A percentile compares a stretch with the other conserved stretches of the same genome.
Conservation (phyloP, 768 basidiomycete species). For the Boletus insuetus region DNA sequence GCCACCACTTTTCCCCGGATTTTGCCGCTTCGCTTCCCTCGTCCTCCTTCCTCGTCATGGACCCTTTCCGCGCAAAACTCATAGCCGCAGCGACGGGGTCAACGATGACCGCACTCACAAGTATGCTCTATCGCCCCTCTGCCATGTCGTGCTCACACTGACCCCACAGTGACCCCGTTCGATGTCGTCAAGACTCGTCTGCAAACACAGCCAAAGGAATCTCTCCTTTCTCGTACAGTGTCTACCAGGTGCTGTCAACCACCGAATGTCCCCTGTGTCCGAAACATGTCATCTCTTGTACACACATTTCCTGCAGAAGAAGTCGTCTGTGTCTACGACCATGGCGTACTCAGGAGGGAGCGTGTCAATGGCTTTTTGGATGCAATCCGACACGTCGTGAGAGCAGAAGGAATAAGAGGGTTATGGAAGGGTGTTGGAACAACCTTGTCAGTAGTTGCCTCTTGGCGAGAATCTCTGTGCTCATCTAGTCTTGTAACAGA, state of each 20-base stretch:
- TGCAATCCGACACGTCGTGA: conserved; percentile 75
- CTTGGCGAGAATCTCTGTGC: neutral
- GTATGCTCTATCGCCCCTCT: conserved; percentile 40
- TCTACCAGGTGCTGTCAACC: conserved; percentile 71
- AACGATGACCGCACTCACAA: conserved; percentile 78
- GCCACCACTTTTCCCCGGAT: conserved; percentile 13
- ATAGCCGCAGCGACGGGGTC: conserved; percentile 78
- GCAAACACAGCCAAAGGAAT: conserved; percentile 79
- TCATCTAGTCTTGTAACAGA: conserved; percentile 38
- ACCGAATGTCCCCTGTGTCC: conserved; percentile 49
- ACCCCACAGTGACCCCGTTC: conserved; percentile 90
- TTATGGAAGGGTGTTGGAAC: conserved; percentile 97
- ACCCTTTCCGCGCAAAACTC: conserved; percentile 75
- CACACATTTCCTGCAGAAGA: conserved; percentile 54
- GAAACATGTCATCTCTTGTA: conserved; percentile 75
- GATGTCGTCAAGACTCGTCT: conserved; percentile 97
- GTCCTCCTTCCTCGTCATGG: conserved; percentile 37
- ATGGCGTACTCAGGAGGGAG: conserved; percentile 65
- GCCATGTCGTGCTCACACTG: conserved; percentile 4
- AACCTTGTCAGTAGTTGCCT: conserved; percentile 58
- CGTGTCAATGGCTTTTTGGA: conserved; percentile 84
- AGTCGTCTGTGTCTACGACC: conserved; percentile 79
- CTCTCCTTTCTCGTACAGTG: conserved; percentile 52
- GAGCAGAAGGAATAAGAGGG: conserved; percentile 77
- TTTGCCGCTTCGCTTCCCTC: conserved; percentile 18